Conservation (phyloP, 2,329 filamentous ascomycete species). For the Penicillium thymicola region DNA sequence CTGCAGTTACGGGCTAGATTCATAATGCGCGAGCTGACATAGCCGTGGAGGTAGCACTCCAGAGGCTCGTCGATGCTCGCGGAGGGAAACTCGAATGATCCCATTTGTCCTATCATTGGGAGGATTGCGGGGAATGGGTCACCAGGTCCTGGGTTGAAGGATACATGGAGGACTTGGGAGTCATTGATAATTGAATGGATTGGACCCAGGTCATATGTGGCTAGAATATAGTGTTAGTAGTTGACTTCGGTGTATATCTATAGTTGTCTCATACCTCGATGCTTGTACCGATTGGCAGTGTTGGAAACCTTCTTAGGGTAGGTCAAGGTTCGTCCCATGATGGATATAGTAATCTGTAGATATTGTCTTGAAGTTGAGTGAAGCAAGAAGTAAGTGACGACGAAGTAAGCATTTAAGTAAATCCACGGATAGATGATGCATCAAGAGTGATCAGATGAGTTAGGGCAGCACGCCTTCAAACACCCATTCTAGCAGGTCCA, state of each 20-base stretch:
- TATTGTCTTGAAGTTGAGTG: neutral
- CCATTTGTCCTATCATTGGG: slow-evolving; percentile 84
- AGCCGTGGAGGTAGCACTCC: slow-evolving; percentile 80
- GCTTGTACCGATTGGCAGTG: slow-evolving; percentile 65
- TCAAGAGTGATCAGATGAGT: neutral
- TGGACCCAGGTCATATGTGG: slow-evolving; percentile 66
- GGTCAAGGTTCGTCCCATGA: slow-evolving; percentile 43
- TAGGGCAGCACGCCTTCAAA: slow-evolving; percentile 6
- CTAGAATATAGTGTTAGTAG: slow-evolving; percentile 41
- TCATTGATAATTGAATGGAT: slow-evolving; percentile 75
- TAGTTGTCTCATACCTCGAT: slow-evolving; percentile 51
- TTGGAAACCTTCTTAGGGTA: slow-evolving; percentile 64
- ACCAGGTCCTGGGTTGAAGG: slow-evolving; percentile 61
- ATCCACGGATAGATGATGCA: neutral
- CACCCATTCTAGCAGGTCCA: slow-evolving; percentile 16
- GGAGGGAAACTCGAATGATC: slow-evolving; percentile 63
- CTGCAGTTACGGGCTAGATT: slow-evolving; percentile 52
- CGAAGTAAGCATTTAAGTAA: neutral
- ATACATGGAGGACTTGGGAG: slow-evolving; percentile 73
- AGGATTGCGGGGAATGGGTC: slow-evolving; percentile 73
- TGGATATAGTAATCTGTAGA: neutral
- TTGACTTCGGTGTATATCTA: neutral
- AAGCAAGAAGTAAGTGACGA: neutral
- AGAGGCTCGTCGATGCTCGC: slow-evolving; percentile 61
- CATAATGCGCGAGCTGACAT: slow-evolving; percentile 75